These are phyloP conservation scores for Spathaspora gorwiae DNA, from an alignment of 805 yeast species.

Conservation along the genomic window DNA sequence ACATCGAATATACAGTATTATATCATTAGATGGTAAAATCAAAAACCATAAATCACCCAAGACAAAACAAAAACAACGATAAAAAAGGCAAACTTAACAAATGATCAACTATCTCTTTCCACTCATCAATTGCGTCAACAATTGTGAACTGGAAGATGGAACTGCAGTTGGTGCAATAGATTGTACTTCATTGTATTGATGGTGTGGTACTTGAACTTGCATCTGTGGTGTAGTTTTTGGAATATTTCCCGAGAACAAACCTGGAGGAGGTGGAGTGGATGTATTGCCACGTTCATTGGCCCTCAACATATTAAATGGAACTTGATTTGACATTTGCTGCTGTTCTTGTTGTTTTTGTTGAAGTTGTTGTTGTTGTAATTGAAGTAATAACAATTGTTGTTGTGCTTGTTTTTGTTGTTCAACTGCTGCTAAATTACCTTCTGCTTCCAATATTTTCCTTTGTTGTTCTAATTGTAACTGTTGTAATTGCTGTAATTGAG, in stretches of 20 bases:
- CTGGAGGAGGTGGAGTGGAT: slow-evolving; percentile 73
- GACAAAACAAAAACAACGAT: neutral
- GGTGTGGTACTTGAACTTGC: slow-evolving; percentile 2
- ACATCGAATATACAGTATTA: neutral
- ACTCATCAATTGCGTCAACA: slow-evolving; percentile 78
- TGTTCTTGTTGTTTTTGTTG: slow-evolving; percentile 15
- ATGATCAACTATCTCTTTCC: slow-evolving; percentile 51
- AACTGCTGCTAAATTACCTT: slow-evolving; percentile 5
- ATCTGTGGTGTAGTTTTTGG: slow-evolving; percentile 4
- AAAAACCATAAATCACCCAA: neutral
- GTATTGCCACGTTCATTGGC: slow-evolving; percentile 32
- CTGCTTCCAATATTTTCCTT: slow-evolving; percentile 10
- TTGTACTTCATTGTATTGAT: slow-evolving; percentile 9
- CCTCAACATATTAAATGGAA: slow-evolving; percentile 17
- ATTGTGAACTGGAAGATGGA: slow-evolving; percentile 64
- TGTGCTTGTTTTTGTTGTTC: slow-evolving; percentile 14
- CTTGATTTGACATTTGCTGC: slow-evolving; percentile 7
- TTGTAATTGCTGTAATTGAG: slow-evolving; percentile 18
- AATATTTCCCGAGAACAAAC: slow-evolving; percentile 40
- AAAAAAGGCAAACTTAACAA: neutral
- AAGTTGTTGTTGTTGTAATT: slow-evolving; percentile 30
- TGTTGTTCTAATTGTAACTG: slow-evolving; percentile 31
- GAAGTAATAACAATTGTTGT: slow-evolving; percentile 26
- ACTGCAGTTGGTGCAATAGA: slow-evolving; percentile 8
- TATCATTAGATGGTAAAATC: neutral